Conservation (phyloP, 352 stramenopile genomes). For the Pythium vanterpoolii region DNA sequence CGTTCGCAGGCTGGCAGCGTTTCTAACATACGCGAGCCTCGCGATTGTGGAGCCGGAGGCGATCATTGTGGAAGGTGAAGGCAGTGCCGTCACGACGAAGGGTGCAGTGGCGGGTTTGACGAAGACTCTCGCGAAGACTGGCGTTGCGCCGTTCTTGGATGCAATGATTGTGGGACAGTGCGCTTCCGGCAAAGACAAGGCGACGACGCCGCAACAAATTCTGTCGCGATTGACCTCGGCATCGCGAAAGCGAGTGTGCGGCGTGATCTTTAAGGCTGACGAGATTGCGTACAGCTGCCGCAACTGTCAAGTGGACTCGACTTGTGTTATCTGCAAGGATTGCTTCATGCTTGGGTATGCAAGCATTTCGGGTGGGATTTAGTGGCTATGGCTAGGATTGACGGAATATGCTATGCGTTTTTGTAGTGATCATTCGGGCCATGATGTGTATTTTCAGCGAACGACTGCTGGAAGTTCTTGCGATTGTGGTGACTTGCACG, state of each 20-base stretch:
- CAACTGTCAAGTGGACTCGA: conserved; percentile 83
- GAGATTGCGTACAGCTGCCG: conserved; percentile 88
- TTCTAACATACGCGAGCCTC: conserved; percentile 43
- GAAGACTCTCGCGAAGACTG: conserved; percentile 5
- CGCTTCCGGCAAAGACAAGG: conserved; percentile 46
- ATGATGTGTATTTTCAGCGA: conserved; percentile 87
- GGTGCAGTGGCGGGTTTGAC: neutral
- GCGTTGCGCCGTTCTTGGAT: conserved; percentile 34
- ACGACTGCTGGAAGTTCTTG: conserved; percentile 84
- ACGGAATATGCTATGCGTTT: neutral
- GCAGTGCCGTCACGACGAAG: conserved; percentile 9
- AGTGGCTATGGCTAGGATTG: neutral
- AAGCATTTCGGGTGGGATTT: neutral
- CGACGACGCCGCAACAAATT: conserved; percentile 42
- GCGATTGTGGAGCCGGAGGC: neutral
- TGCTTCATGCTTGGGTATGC: conserved; percentile 79
- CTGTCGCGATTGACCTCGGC: conserved; percentile 57
- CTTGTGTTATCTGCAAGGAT: conserved; percentile 84
- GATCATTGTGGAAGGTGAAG: neutral
- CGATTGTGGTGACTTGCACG: conserved; percentile 81
- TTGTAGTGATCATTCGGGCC: conserved; percentile 59
- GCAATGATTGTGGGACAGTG: conserved; percentile 56
- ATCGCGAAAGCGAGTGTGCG: conserved; percentile 72
- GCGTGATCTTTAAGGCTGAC: conserved; percentile 80
- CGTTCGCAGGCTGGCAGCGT: conserved; percentile 41